A percentile compares a stretch with the other conserved stretches of the same genome.
phyloP scores from a whole-genome alignment of 208 protist genomes.

The Trypanosomatidae sp. region DNA sequence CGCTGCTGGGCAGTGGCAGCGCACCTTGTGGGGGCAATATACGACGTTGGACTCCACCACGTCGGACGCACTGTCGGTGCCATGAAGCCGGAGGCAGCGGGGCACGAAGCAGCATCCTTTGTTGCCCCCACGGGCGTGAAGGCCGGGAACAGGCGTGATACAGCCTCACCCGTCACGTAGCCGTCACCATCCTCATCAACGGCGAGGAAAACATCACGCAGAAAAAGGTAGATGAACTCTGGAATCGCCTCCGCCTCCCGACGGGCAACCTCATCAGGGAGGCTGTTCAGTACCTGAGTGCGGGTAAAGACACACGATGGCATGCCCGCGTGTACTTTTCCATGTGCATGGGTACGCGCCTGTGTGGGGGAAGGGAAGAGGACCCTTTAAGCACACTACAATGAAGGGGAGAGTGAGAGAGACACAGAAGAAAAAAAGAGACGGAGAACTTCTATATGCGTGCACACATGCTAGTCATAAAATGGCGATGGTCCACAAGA shows the following conservation, averaged over 20 bases:
- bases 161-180: slow-evolving; percentile 20
- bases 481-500: background rate
- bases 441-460: background rate
- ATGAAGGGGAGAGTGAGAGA: background rate
- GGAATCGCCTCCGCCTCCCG: slow-evolving; percentile 26
- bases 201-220: slow-evolving; percentile 32
- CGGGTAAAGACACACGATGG: slow-evolving; percentile 27
- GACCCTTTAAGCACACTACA: background rate
- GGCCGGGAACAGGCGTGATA: slow-evolving; percentile 5
- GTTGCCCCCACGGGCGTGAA: background rate
- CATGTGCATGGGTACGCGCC: background rate
- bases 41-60: slow-evolving; percentile 18
- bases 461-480: background rate
- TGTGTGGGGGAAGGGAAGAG: background rate
- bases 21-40: background rate
- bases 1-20: slow-evolving; percentile 1
- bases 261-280: slow-evolving; percentile 25
- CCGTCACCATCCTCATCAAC: slow-evolving; percentile 26
- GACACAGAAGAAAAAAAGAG: background rate
- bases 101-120: background rate
- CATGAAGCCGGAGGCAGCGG: slow-evolving; percentile 3
- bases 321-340: slow-evolving; percentile 1
- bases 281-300: slow-evolving; percentile 9
- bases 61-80: slow-evolving; percentile 11
- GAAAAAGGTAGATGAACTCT: slow-evolving; percentile 31